Base-by-base conservation (phyloP, 2,329 filamentous ascomycete species). In the Microsporum audouinii region DNA sequence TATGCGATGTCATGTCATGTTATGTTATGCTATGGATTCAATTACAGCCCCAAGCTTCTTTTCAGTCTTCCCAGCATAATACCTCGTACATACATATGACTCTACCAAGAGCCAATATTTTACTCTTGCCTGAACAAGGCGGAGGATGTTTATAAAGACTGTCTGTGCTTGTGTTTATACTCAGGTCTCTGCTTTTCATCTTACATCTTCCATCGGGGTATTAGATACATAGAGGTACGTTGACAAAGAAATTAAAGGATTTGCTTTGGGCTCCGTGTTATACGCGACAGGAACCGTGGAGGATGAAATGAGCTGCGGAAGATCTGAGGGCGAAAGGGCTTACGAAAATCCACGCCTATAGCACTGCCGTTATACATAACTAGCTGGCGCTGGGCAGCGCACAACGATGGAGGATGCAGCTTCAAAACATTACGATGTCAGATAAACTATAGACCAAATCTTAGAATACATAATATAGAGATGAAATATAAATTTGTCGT, bases 41-140 rank as follows among this genome's bases (percentile, higher is more conserved):
- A 55, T 55, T 55, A 17, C 31, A 55, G 36, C 29, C 51, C 51
- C 29, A 55, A 55, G 6, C 51, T 31, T 36, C 31, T 23, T 10
- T 27, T 53, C 4, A 36, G 36, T 12, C 12, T 55, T 34, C 51
- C 5, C 51, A 36, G 31, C 51, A 55, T 31, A 55, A 55, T 55
- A 23, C 17, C 36, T n/a, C 51, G 51, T 55, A 55, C 51, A 55
- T 55, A 55, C 51, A 34, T 33, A 53, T 36, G 51, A 34, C 51
- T 17, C 33, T 55, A 10, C 12, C 5, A n/a, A 51, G 14, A 29
- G 33, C 31, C 31, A 55, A 36, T 17, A 29, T 14, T n/a, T 36
- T 7, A 14, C 51, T 36, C 51, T 36, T 36, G 31, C 51, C 33
- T 17, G 51, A 17, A 55, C n/a, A 8, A 14, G 14, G 6, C 8